Evolutionary conservation across 331 rosid genomes (phyloP).

Genomic region (Telfairia occidentalis): DNA sequence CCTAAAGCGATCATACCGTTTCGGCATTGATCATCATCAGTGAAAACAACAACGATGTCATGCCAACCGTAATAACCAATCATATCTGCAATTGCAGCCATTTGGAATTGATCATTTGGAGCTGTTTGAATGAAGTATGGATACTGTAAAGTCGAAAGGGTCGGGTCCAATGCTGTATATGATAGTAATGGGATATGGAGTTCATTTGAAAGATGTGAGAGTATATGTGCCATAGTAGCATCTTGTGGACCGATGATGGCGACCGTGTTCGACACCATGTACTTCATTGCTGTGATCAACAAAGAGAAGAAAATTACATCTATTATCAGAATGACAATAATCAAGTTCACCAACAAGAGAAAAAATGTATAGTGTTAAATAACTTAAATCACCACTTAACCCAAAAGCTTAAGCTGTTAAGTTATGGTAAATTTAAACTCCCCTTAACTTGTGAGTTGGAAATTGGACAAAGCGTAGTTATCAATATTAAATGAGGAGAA

Average conservation of each 20-base stretch:
- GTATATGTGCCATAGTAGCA: conserved; percentile 31
- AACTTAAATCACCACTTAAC: too few relatives aligned
- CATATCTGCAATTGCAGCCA: conserved; percentile 34
- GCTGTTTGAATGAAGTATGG: conserved; percentile 44
- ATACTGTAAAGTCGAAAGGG: conserved; percentile 26
- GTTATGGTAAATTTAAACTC: too few relatives aligned
- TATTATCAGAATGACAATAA: background rate
- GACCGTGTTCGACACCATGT: conserved; percentile 31
- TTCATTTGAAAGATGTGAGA: conserved; percentile 38
- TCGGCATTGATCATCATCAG: conserved; percentile 36
- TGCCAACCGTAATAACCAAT: conserved; percentile 28
- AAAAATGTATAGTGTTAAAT: too few relatives aligned
- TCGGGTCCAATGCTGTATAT: conserved; percentile 38
- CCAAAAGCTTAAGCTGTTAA: too few relatives aligned
- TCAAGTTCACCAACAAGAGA: background rate
- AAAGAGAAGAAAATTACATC: background rate
- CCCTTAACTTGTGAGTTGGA: too few relatives aligned
- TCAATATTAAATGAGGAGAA: too few relatives aligned
- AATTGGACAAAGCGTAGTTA: too few relatives aligned
- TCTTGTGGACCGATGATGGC: conserved; percentile 41
- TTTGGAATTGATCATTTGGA: conserved; percentile 35
- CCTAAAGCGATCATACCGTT: conserved; percentile 27
- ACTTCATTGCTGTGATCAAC: conserved; percentile 28
- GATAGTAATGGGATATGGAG: conserved; percentile 33
- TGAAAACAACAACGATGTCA: conserved; percentile 22